These are phyloP conservation scores for Discostella pseudostelligera DNA, from an alignment of 108 stramenopile genomes.

Conservation along the genomic window DNA sequence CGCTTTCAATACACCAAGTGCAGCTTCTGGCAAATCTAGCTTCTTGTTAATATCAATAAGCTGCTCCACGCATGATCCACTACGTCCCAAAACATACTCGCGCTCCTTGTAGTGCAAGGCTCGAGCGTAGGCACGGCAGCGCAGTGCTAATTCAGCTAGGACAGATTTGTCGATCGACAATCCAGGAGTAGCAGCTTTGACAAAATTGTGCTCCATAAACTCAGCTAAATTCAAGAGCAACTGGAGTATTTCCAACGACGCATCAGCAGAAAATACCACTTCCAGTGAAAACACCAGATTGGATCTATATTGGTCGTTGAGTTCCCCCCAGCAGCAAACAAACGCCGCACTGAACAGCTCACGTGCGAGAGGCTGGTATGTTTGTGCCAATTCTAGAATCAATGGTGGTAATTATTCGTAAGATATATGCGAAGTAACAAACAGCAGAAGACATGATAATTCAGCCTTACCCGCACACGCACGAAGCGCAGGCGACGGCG, in stretches of 20 bases:
- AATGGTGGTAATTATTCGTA: too few relatives aligned
- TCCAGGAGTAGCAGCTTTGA: constrained; percentile 53
- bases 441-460: too few relatives aligned
- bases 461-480: too few relatives aligned
- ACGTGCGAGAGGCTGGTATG: constrained; percentile 91
- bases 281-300: constrained; percentile 85
- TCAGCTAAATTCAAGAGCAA: constrained; percentile 95
- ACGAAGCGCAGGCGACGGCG: constrained; percentile 91
- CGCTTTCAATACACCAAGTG: constrained; percentile 91
- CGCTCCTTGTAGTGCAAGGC: constrained; percentile 95
- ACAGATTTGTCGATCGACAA: constrained; percentile 93
- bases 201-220: constrained; percentile 96
- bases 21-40: constrained; percentile 95
- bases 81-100: constrained; percentile 69
- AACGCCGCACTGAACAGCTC: constrained; percentile 98
- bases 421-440: too few relatives aligned
- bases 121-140: constrained; percentile 97
- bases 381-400: constrained; percentile 92
- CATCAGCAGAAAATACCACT: constrained; percentile 81
- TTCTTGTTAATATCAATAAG: constrained; percentile 97
- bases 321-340: constrained; percentile 92
- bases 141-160: constrained; percentile 89
- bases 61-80: constrained; percentile 80
- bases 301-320: constrained; percentile 68
- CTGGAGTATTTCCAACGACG: constrained; percentile 87